phyloP scores from a whole-genome alignment of 495 filamentous ascomycete genomes.

The Penicillium nucicola region DNA sequence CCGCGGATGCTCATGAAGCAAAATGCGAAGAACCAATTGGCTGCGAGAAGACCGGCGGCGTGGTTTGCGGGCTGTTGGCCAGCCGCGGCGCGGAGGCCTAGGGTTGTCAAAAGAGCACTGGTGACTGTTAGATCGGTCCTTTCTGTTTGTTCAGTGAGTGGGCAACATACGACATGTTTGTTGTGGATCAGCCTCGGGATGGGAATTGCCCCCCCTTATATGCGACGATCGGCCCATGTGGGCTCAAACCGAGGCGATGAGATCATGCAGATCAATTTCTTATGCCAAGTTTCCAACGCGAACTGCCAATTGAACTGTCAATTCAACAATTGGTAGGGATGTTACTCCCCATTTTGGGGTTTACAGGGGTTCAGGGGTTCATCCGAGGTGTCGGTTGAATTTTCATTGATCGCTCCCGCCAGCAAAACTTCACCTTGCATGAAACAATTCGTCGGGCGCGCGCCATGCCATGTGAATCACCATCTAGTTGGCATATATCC shows the following conservation, averaged over 20 bases:
- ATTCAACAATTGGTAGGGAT: no score
- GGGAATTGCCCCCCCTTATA: background rate
- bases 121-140: background rate
- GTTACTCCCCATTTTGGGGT: no score
- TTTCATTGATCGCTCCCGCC: no score
- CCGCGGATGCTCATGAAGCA: slow-evolving; percentile 38
- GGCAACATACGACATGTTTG: slow-evolving; percentile 11
- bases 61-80: slow-evolving; percentile 27
- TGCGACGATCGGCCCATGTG: slow-evolving; percentile 7
- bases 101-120: slow-evolving; percentile 22
- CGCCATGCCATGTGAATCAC: no score
- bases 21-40: slow-evolving; percentile 49
- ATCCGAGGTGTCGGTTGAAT: no score
- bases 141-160: no score
- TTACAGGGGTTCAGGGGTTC: no score
- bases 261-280: background rate
- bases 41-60: slow-evolving; percentile 37
- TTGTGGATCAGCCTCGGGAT: background rate
- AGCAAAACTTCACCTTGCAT: no score
- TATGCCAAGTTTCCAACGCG: no score
- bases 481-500: no score
- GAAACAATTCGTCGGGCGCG: no score
- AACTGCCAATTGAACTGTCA: no score
- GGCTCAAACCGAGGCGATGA: slow-evolving; percentile 11
- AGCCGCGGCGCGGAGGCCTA: slow-evolving; percentile 24